Base-by-base conservation (phyloP, 352 stramenopile genomes). In the Phytophthora citricola region DNA sequence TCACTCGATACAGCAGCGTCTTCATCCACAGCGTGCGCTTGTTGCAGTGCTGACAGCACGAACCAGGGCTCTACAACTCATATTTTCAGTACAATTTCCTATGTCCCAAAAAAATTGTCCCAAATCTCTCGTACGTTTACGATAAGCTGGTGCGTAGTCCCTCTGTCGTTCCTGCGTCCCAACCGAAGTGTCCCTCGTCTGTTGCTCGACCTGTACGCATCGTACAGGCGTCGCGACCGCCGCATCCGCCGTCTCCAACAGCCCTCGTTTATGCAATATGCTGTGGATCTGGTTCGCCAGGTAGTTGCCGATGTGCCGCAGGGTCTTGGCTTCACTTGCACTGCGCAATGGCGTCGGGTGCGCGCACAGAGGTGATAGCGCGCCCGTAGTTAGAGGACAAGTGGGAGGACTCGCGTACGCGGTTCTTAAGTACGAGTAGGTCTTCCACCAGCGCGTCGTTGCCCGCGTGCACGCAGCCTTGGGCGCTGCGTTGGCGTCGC, bases 201-300 rank as follows among this genome's bases (percentile, higher is more conserved):
- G 51, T 66, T 54, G 10, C 29, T 64, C 45, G 17, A 32, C 22
- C 40, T 66, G 51, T 49, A 51, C 31, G 11, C 17, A 15, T 32
- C n/a, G n/a, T 54, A 62, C 24, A 41, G 36, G 4, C 24, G 26
- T 43, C 4, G 24, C 3, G 48, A 50, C 32, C 5, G 53, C 11
- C 31, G 45, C 39, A 52, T 11, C 58, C 5, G 53, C 11, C 12
- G 49, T 38, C 15, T 61, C 43, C 43, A 72, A 26, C 15, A 73
- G 43, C 3, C 66, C 64, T 38, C 79, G 61, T 51, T 79, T 88
- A n/a, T 81, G 63, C 17, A 95, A 58, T 40, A 94, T 89, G 14
- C 79, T 66, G 47, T 94, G 81, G 55, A 95, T 93, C 65, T 94
- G 83, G 69, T 93, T 93, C 46, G 84, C 84, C 58, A 95, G 79